These are phyloP conservation scores for Epichloe typhina DNA, from an alignment of 2,329 filamentous ascomycete genomes.

Conservation along the genomic window DNA sequence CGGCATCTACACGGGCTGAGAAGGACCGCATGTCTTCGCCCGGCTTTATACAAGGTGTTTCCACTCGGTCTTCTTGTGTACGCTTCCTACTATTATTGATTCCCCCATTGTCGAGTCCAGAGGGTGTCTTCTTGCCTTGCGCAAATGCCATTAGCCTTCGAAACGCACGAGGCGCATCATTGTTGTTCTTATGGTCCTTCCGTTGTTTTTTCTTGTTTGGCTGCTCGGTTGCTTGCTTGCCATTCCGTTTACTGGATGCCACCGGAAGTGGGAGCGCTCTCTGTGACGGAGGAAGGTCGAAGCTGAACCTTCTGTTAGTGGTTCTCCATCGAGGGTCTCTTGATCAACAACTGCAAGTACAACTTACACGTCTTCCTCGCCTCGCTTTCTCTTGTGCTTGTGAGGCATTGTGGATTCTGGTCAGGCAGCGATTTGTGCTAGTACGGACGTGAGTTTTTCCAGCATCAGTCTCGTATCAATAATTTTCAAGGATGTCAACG, in stretches of 20 bases:
- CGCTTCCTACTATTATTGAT: too few relatives aligned
- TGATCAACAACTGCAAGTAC: not conserved
- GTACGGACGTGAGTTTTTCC: not conserved
- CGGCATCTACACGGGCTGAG: too few relatives aligned
- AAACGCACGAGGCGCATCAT: too few relatives aligned
- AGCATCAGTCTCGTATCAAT: not conserved
- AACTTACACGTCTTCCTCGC: slow-evolving; percentile 40
- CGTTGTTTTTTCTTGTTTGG: too few relatives aligned
- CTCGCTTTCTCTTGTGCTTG: slow-evolving; percentile 62
- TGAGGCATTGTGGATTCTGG: slow-evolving; percentile 52
- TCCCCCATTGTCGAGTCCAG: too few relatives aligned
- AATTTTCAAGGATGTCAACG: not conserved
- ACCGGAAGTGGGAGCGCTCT: slow-evolving; percentile 38
- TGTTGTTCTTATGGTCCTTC: too few relatives aligned
- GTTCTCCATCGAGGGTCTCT: not conserved
- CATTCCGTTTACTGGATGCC: slow-evolving; percentile 18
- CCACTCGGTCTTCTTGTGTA: too few relatives aligned
- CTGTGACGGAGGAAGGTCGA: slow-evolving; percentile 35
- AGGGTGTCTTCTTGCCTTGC: too few relatives aligned
- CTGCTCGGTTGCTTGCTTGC: slow-evolving; percentile 8
- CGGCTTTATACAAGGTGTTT: too few relatives aligned
- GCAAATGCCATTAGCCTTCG: too few relatives aligned
- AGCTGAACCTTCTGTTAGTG: slow-evolving; percentile 22
- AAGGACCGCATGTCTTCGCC: too few relatives aligned
- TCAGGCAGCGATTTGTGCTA: slow-evolving; percentile 4